Evolutionary conservation across 1,284 basidiomycete genomes (phyloP), one percentile per base, ranked within the genome.

Genomic region (Phlebopus sp.): DNA sequence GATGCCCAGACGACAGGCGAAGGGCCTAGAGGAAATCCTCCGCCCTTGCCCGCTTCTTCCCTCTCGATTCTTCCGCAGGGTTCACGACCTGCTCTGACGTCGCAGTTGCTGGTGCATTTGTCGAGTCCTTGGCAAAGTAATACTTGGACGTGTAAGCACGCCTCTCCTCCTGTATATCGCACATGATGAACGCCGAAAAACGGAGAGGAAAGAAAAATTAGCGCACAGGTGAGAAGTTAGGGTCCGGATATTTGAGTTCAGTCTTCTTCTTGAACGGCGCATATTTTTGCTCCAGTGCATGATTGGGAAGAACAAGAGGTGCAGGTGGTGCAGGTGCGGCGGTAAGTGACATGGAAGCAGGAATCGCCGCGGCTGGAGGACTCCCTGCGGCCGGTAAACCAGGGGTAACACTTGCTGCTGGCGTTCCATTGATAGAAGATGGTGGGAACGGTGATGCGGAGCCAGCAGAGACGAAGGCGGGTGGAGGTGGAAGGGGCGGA

Each of bases 141-240:
- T 94, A 95, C 64, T 79, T 82, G n/a, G 77, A 64, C 55, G 85
- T 73, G 57, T 80, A 78, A 1, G 91, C 86, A 51, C 92, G 83
- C 58, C 82, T 84, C 68, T 95, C 93, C 57, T 90, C 87, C 87
- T 92, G 51, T 30, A 48, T 18, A 47, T 37, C 32, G 37, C 43
- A 47, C 6, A 56, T 50, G 42, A 2, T 37, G 30, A 25, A 19
- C 19, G 18, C 9, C 1, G 9, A 46, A 35, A 15, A 36, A 19
- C 30, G 17, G 8, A 25, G 15, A 21, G 36, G 15, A 42, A 14
- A 23, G 34, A 37, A 36, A 21, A 30, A 47, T 25, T 36, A 15
- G 75, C 83, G 46, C 54, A 88, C 86, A 9, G 84, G 81, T 52
- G 79, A 84, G 59, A 88, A 90, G 58, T 92, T 90, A 0, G 87